These are phyloP conservation scores for Garcia nutans DNA, from an alignment of 345 rosid genomes.

Conservation along the genomic window DNA sequence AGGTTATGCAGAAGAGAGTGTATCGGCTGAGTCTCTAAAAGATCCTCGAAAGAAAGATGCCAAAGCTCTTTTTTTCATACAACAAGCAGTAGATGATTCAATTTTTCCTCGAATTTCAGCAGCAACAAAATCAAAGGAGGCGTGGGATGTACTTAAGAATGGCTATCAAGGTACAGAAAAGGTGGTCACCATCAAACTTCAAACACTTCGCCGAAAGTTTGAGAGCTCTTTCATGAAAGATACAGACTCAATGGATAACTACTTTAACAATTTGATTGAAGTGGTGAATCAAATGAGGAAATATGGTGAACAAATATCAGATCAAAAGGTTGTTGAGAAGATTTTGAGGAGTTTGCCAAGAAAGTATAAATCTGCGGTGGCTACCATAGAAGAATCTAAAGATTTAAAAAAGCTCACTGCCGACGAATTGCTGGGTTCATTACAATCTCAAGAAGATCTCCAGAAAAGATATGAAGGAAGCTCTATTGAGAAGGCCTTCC, in stretches of 20 bases:
- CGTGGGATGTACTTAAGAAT: no score
- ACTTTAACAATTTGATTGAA: neutral
- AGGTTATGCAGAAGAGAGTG: no score
- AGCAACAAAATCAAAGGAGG: no score
- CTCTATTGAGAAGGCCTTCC: neutral
- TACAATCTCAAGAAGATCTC: neutral
- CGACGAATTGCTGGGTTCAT: neutral
- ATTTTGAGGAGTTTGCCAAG: neutral
- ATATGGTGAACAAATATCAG: neutral
- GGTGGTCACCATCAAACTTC: neutral
- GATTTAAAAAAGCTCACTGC: neutral
- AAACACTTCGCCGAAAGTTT: constrained; percentile 1
- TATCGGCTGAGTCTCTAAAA: no score
- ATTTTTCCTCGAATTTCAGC: no score
- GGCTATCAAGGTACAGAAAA: neutral
- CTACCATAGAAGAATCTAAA: neutral
- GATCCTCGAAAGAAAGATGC: no score
- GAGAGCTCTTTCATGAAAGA: constrained; percentile 7
- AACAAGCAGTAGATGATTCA: no score
- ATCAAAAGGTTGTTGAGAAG: neutral
- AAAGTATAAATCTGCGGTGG: neutral
- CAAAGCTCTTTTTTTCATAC: no score
- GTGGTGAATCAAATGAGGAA: constrained; percentile 4
- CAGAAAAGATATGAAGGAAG: neutral
- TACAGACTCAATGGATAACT: neutral